A percentile compares a stretch with the other conserved stretches of the same genome.
Conservation (phyloP, 257 asterid species). For the Verbascum thapsus region DNA sequence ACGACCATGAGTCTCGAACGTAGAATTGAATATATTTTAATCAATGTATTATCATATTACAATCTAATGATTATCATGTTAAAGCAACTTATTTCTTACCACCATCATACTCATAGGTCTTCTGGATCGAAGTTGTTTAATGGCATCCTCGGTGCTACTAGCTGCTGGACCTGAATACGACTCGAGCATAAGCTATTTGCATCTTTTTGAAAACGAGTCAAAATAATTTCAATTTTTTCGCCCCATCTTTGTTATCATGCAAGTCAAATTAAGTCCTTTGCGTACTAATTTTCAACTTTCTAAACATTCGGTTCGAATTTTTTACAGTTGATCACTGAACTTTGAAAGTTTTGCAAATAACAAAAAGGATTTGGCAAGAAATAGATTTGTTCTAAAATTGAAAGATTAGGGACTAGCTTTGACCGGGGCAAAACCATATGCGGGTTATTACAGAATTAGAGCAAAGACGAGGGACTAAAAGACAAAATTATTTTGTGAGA, state of each 20-base stretch:
- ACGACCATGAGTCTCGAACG: slow-evolving; percentile 25
- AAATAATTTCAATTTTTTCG: too few relatives aligned
- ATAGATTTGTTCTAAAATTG: too few relatives aligned
- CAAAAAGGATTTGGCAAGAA: too few relatives aligned
- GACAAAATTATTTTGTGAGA: not conserved
- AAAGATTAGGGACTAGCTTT: too few relatives aligned
- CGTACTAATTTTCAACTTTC: too few relatives aligned
- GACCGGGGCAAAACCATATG: too few relatives aligned
- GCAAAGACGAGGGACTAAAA: slow-evolving; percentile 14
- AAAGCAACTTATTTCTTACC: slow-evolving; percentile 40
- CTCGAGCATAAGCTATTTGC: slow-evolving; percentile 12
- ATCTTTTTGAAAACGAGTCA: not conserved
- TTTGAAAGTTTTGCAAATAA: too few relatives aligned
- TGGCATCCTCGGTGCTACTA: slow-evolving; percentile 76
- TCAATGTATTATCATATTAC: not conserved
- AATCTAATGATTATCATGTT: not conserved
- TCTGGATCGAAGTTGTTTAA: slow-evolving; percentile 71
- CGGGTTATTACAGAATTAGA: too few relatives aligned
- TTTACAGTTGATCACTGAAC: too few relatives aligned
- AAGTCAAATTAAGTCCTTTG: too few relatives aligned
- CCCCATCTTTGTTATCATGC: too few relatives aligned
- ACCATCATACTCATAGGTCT: slow-evolving; percentile 83
- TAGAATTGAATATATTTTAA: not conserved
- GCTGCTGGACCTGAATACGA: slow-evolving; percentile 47
- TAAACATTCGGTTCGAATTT: too few relatives aligned